Evolutionary conservation across 176 grass and related monocot species (phyloP).

Genomic region (Areca catechu): DNA sequence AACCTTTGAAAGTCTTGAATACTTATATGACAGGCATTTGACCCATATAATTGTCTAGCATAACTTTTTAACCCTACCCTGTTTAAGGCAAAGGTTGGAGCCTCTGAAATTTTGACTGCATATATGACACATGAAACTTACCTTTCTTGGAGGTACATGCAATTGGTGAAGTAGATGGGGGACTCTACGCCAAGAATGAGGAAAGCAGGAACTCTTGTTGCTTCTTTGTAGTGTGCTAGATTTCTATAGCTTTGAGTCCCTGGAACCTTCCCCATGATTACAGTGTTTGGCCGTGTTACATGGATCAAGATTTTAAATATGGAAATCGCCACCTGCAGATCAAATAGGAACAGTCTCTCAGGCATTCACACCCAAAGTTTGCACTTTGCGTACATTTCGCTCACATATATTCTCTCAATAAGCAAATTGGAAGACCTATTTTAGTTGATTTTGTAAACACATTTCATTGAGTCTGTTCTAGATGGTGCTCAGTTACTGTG

Average conservation of each 20-base stretch:
- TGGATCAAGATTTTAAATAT: conserved; percentile 92
- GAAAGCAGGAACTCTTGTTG: conserved; percentile 47
- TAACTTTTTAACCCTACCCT: too few species aligned
- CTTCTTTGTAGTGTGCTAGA: conserved; percentile 66
- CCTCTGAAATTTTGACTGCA: neutral
- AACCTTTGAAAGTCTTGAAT: neutral
- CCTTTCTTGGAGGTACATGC: conserved; percentile 71
- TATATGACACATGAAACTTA: neutral
- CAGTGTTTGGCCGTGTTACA: conserved; percentile 63
- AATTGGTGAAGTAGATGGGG: conserved; percentile 89
- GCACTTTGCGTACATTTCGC: too few species aligned
- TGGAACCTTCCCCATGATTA: conserved; percentile 52
- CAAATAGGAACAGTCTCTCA: neutral
- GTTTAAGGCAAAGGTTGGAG: too few species aligned
- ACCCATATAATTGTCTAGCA: too few species aligned
- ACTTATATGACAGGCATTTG: neutral
- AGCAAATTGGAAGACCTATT: too few species aligned
- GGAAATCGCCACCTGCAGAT: conserved; percentile 52
- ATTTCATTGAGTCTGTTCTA: too few species aligned
- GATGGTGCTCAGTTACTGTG: neutral
- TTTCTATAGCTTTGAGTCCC: conserved; percentile 83
- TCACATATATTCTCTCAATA: too few species aligned
- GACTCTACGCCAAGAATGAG: conserved; percentile 83
- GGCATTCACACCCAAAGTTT: too few species aligned
- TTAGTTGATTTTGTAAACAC: too few species aligned